Evolutionary conservation across 2,329 filamentous ascomycete genomes (phyloP).

Genomic region (Penicillium sp.): DNA sequence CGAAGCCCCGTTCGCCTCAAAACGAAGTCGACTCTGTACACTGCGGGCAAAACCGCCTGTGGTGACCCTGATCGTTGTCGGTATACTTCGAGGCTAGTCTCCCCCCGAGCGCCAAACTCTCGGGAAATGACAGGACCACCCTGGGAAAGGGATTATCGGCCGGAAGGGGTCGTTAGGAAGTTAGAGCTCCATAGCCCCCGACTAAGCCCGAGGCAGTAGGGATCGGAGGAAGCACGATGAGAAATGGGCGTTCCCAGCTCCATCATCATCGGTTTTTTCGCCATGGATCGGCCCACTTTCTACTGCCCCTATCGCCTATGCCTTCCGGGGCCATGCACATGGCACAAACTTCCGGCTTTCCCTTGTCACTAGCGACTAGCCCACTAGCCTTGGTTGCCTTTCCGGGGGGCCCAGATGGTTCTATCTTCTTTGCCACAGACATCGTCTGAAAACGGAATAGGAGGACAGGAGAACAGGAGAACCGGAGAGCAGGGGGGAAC

Average conservation of each 20-base stretch:
- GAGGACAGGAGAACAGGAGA: not conserved
- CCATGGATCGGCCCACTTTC: slow-evolving; percentile 12
- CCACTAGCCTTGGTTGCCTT: not conserved
- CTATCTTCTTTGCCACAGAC: not conserved
- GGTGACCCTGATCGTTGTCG: not conserved
- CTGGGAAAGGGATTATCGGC: slow-evolving; percentile 6
- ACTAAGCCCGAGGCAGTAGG: slow-evolving; percentile 16
- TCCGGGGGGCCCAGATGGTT: not conserved
- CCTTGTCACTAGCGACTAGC: not conserved
- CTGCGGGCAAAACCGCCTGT: not conserved
- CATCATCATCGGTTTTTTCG: slow-evolving; percentile 8
- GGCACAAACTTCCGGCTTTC: slow-evolving; percentile 2
- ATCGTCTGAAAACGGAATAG: not conserved
- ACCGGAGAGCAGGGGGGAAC: not conserved
- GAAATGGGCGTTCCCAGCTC: not conserved
- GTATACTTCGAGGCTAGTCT: slow-evolving; percentile 10
- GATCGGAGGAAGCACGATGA: slow-evolving; percentile 2
- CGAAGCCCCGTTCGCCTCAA: not conserved
- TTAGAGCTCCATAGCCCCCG: not conserved
- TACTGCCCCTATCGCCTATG: not conserved
- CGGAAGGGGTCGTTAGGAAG: not conserved
- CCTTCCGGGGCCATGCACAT: slow-evolving; percentile 2
- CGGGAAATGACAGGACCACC: slow-evolving; percentile 23
- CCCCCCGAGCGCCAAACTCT: slow-evolving; percentile 14
- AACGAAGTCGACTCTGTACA: not conserved